Conservation (phyloP, 768 basidiomycete species). For the Boletales sp. region DNA sequence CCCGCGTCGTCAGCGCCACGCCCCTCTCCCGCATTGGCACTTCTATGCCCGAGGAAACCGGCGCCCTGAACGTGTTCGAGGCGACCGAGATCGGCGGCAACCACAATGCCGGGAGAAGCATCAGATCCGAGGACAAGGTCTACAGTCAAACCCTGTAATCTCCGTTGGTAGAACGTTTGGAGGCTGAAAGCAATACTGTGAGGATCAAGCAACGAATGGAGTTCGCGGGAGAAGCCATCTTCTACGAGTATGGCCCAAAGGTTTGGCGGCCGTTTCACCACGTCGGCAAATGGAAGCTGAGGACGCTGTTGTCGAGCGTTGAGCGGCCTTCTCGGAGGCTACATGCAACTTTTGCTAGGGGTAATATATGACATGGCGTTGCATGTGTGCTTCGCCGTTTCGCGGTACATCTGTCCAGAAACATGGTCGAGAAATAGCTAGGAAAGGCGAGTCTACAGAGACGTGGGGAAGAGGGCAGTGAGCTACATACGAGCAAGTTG, state of each 20-base stretch:
- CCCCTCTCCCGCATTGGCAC: slow-evolving; percentile 95
- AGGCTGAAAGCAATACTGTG: slow-evolving; percentile 61
- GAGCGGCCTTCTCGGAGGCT: slow-evolving; percentile 25
- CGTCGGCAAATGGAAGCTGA: slow-evolving; percentile 17
- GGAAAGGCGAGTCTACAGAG: no score
- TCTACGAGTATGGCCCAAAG: slow-evolving; percentile 54
- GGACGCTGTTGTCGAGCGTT: slow-evolving; percentile 20
- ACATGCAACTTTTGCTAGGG: no score
- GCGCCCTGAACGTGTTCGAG: slow-evolving; percentile 91
- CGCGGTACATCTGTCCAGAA: no score
- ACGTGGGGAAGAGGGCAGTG: no score
- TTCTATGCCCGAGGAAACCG: slow-evolving; percentile 94
- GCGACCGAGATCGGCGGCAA: slow-evolving; percentile 96
- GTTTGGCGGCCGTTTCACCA: slow-evolving; percentile 25
- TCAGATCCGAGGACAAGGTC: slow-evolving; percentile 39
- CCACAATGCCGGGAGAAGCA: slow-evolving; percentile 68
- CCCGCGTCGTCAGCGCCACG: slow-evolving; percentile 93
- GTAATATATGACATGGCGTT: no score
- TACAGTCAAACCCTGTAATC: slow-evolving; percentile 48
- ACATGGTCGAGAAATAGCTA: no score
- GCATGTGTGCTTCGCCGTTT: no score
- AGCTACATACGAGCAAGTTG: background rate
- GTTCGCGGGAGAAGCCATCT: slow-evolving; percentile 66
- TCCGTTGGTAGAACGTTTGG: slow-evolving; percentile 53
- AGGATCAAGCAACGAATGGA: slow-evolving; percentile 61